A percentile compares a stretch with the other conserved stretches of the same genome.
Evolutionary conservation across 108 stramenopile genomes (phyloP).

Genomic region (Licmophora abbreviata): DNA sequence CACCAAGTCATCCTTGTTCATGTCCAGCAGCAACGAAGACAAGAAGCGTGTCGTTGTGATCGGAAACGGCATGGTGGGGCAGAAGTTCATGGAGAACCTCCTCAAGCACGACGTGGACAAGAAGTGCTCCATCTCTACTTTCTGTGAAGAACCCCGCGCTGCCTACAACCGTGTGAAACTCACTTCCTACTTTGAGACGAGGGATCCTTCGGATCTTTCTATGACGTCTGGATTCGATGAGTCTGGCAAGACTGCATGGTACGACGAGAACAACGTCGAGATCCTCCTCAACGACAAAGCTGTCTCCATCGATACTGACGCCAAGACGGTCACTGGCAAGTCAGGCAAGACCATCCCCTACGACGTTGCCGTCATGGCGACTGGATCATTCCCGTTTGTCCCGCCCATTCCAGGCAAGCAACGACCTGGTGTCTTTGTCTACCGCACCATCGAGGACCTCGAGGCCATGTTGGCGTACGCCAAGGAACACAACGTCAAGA

Average conservation of each 20-base stretch:
- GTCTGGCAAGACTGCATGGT: constrained; percentile 76
- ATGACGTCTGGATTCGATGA: constrained; percentile 81
- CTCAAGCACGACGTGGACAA: constrained; percentile 52
- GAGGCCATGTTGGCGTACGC: constrained; percentile 84
- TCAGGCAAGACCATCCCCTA: constrained; percentile 71
- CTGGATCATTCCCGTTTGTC: constrained; percentile 89
- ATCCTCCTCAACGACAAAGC: constrained; percentile 78
- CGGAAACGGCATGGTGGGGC: constrained; percentile 92
- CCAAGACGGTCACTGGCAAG: constrained; percentile 72
- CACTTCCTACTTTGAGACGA: constrained; percentile 88
- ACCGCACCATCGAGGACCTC: constrained; percentile 92
- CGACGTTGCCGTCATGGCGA: constrained; percentile 89
- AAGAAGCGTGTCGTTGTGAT: constrained; percentile 83
- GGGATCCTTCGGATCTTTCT: constrained; percentile 66
- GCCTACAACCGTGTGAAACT: constrained; percentile 93
- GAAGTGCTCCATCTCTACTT: constrained; percentile 65
- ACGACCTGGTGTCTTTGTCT: constrained; percentile 89
- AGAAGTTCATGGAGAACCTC: constrained; percentile 89
- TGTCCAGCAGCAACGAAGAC: constrained; percentile 13
- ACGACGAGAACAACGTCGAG: constrained; percentile 78
- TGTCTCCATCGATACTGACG: constrained; percentile 66
- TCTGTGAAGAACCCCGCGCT: constrained; percentile 89
- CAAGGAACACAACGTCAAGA: constrained; percentile 69
- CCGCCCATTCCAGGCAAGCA: constrained; percentile 90
- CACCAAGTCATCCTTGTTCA: background rate